phyloP scores from a whole-genome alignment of 1,284 basidiomycete genomes.

The Tilletia caries region DNA sequence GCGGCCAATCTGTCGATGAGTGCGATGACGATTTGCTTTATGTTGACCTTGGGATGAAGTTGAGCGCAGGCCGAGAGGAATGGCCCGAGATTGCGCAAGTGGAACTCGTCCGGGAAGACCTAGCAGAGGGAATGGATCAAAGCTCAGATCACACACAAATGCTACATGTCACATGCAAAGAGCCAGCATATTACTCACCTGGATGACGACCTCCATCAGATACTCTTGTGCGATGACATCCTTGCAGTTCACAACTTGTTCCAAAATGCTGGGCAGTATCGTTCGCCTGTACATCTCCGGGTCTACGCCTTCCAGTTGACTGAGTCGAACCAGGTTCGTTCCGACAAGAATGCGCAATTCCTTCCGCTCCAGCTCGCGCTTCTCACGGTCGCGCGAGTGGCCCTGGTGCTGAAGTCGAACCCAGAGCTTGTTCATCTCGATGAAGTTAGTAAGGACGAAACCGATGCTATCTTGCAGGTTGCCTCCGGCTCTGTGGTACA shows the following conservation, averaged over 20 bases:
- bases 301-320: slow-evolving; percentile 51
- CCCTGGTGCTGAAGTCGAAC: slow-evolving; percentile 53
- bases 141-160: no score
- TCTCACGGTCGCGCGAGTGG: slow-evolving; percentile 51
- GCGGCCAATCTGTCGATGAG: slow-evolving; percentile 51
- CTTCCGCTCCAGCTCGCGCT: slow-evolving; percentile 49
- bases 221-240: slow-evolving; percentile 54
- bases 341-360: slow-evolving; percentile 52
- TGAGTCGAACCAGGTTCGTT: slow-evolving; percentile 53
- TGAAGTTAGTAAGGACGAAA: slow-evolving; percentile 52
- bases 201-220: slow-evolving; percentile 54
- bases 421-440: slow-evolving; percentile 55
- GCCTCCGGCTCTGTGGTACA: slow-evolving; percentile 27
- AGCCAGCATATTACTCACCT: slow-evolving; percentile 16
- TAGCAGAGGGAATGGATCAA: neutral
- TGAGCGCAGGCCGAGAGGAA: slow-evolving; percentile 52
- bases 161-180: no score
- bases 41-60: slow-evolving; percentile 53
- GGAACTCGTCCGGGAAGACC: slow-evolving; percentile 54
- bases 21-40: slow-evolving; percentile 53
- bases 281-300: slow-evolving; percentile 47
- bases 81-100: slow-evolving; percentile 47
- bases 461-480: slow-evolving; percentile 50
- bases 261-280: slow-evolving; percentile 49
- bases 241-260: slow-evolving; percentile 53